Conservation (phyloP, 257 asterid genomes). For the Solanum boliviense region DNA sequence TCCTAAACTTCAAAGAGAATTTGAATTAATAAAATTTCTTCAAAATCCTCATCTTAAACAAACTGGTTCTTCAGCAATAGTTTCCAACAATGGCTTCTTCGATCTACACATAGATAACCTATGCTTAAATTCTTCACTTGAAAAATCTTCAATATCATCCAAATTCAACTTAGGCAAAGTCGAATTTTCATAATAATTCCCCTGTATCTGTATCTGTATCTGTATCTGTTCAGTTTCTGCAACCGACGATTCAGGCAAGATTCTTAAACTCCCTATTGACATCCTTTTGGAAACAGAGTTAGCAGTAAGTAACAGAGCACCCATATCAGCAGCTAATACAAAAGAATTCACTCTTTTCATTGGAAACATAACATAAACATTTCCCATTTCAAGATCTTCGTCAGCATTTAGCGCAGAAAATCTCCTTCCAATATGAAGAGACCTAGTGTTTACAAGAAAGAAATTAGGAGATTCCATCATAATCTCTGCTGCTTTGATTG, state of each 20-base stretch:
- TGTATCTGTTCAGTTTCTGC: background rate
- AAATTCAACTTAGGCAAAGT: slow-evolving; percentile 37
- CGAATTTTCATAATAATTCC: background rate
- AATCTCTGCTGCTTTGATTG: slow-evolving; percentile 53
- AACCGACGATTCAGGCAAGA: slow-evolving; percentile 39
- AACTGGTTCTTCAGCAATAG: slow-evolving; percentile 60
- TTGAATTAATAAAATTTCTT: background rate
- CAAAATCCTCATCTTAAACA: slow-evolving; percentile 10
- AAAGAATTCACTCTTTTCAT: slow-evolving; percentile 56
- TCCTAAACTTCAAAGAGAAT: background rate
- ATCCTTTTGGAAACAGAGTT: slow-evolving; percentile 38
- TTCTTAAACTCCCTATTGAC: slow-evolving; percentile 25
- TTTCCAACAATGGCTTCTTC: slow-evolving; percentile 82
- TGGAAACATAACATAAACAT: slow-evolving; percentile 55
- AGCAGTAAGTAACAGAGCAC: slow-evolving; percentile 47
- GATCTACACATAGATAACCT: slow-evolving; percentile 58
- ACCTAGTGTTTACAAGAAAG: slow-evolving; percentile 44
- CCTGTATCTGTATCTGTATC: background rate
- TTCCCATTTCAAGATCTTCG: slow-evolving; percentile 66
- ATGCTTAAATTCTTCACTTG: slow-evolving; percentile 41
- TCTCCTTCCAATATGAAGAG: slow-evolving; percentile 59
- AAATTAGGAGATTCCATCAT: slow-evolving; percentile 53
- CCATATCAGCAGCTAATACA: slow-evolving; percentile 68
- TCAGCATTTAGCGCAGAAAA: slow-evolving; percentile 70
- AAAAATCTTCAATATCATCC: slow-evolving; percentile 51